Percentiles rank a stretch among this genome's conserved stretches.
Evolutionary conservation across 257 asterid genomes (phyloP).

Genomic region (Plectranthus barbatus): DNA sequence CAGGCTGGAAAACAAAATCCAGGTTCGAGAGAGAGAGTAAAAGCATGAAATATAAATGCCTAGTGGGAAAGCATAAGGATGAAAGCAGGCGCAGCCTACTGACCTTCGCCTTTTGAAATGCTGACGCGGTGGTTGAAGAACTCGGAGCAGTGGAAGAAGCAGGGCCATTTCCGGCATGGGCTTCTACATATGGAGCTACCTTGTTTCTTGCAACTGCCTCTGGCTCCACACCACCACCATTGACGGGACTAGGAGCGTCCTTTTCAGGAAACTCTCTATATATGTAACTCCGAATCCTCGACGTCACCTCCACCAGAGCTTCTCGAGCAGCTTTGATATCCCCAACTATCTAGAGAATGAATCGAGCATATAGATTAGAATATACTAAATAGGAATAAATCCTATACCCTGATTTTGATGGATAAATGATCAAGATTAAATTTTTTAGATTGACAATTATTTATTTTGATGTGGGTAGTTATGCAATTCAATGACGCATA

Average conservation of each 20-base stretch:
- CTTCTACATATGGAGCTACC: slow-evolving; percentile 19
- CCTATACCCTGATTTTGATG: too few species aligned
- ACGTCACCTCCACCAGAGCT: slow-evolving; percentile 54
- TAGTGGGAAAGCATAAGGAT: not conserved
- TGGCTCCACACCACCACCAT: slow-evolving; percentile 20
- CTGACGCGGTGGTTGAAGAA: slow-evolving; percentile 21
- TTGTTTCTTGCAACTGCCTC: slow-evolving; percentile 32
- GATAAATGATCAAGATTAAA: too few species aligned
- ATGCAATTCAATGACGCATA: too few species aligned
- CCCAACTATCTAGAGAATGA: too few species aligned
- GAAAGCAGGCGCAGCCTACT: not conserved
- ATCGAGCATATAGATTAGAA: too few species aligned
- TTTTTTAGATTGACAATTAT: too few species aligned
- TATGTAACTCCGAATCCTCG: slow-evolving; percentile 39
- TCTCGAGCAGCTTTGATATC: slow-evolving; percentile 55
- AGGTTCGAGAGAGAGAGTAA: too few species aligned
- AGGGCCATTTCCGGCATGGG: slow-evolving; percentile 28
- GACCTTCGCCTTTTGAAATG: slow-evolving; percentile 37
- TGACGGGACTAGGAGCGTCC: slow-evolving; percentile 21
- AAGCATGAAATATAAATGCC: not conserved
- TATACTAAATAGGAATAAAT: too few species aligned
- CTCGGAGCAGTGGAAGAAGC: slow-evolving; percentile 28
- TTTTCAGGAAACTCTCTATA: slow-evolving; percentile 33
- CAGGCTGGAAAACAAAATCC: too few species aligned
- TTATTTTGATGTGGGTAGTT: too few species aligned